Percentiles rank a stretch among this genome's conserved stretches.
These are phyloP conservation scores for Cryptosporidium sp. DNA, from an alignment of 169 alveolate species.

Conservation along the genomic window DNA sequence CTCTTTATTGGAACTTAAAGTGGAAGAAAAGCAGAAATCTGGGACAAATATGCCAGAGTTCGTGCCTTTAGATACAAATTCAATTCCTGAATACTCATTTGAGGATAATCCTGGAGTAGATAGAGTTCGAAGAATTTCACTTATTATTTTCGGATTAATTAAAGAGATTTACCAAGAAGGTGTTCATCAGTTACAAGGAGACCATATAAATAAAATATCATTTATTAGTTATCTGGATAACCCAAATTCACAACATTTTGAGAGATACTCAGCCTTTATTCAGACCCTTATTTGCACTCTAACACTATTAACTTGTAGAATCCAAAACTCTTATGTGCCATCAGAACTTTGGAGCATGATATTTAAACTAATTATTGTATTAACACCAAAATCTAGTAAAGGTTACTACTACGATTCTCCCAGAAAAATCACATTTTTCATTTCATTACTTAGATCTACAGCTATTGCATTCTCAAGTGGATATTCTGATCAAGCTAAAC, in stretches of 20 bases:
- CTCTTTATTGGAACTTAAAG: background rate
- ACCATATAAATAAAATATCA: background rate
- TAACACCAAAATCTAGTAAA: constrained; percentile 52
- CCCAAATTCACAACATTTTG: constrained; percentile 7
- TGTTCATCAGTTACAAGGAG: background rate
- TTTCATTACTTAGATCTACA: constrained; percentile 19
- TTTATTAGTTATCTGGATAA: background rate
- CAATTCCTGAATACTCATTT: constrained; percentile 50
- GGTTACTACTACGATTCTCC: constrained; percentile 45
- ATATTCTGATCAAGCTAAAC: background rate
- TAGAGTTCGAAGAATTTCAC: constrained; percentile 18
- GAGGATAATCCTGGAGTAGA: constrained; percentile 43
- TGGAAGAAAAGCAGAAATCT: background rate
- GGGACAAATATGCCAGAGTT: constrained; percentile 14
- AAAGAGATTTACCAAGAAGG: background rate
- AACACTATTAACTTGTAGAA: constrained; percentile 47
- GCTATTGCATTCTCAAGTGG: constrained; percentile 64
- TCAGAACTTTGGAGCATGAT: constrained; percentile 23
- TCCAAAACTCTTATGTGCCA: constrained; percentile 28
- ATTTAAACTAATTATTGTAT: background rate
- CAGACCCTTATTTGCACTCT: constrained; percentile 38
- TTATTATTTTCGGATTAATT: constrained; percentile 7
- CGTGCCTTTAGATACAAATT: constrained; percentile 33
- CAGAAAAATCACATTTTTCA: constrained; percentile 38
- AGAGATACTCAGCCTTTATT: constrained; percentile 31